A percentile compares a stretch with the other conserved stretches of the same genome.
Conservation (phyloP, 2,329 filamentous ascomycete species). For the Paraphaeosphaeria sporulosa region DNA sequence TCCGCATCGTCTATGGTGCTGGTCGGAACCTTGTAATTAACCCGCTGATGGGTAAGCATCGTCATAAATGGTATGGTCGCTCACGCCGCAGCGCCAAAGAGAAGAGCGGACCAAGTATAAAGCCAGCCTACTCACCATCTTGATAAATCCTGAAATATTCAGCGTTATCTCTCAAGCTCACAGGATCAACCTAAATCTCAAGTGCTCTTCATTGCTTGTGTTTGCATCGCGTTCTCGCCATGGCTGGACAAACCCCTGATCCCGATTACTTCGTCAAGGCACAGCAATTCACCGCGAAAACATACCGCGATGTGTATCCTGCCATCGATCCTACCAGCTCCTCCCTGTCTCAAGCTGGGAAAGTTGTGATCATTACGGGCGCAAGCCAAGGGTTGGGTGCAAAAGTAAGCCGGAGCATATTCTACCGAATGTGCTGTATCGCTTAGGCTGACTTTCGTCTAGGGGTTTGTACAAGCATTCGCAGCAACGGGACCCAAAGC, state of each 20-base stretch:
- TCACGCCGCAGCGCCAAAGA: too few relatives aligned
- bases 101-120: not conserved
- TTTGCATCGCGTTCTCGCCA: slow-evolving; percentile 24
- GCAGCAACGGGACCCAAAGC: slow-evolving; percentile 46
- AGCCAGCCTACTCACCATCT: not conserved
- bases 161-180: not conserved
- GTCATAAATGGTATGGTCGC: too few relatives aligned
- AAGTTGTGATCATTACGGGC: slow-evolving; percentile 52
- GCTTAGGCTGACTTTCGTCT: not conserved
- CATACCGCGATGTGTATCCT: slow-evolving; percentile 50
- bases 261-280: slow-evolving; percentile 28
- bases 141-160: not conserved
- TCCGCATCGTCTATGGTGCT: not conserved
- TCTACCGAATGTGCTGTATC: slow-evolving; percentile 3
- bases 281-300: slow-evolving; percentile 24
- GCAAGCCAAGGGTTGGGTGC: slow-evolving; percentile 51
- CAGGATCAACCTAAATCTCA: not conserved
- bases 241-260: slow-evolving; percentile 24
- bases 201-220: slow-evolving; percentile 42
- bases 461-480: slow-evolving; percentile 47
- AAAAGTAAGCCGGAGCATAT: slow-evolving; percentile 34
- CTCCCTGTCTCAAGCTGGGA: slow-evolving; percentile 45
- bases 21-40: not conserved
- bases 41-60: not conserved
- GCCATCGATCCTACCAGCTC: slow-evolving; percentile 49